A percentile compares a stretch with the other conserved stretches of the same genome.
Evolutionary conservation across 345 rosid species (phyloP).

Genomic region (Hypericum perforatum): DNA sequence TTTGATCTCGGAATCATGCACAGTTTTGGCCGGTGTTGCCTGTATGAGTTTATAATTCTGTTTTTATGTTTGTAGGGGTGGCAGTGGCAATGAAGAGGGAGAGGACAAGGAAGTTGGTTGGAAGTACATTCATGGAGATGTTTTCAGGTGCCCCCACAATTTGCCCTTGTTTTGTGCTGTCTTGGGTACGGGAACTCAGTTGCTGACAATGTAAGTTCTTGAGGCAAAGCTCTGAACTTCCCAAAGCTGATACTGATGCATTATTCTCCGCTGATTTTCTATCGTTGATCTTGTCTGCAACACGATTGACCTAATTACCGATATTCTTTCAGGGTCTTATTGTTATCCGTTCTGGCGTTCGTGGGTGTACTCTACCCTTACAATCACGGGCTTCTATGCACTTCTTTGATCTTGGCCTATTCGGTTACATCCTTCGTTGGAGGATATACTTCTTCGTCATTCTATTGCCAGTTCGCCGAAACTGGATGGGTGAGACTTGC

Average conservation of each 20-base stretch:
- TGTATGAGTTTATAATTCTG: conserved; percentile 8
- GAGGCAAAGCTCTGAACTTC: not conserved
- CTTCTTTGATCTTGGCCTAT: conserved; percentile 45
- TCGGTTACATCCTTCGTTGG: conserved; percentile 58
- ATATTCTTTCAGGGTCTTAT: conserved; percentile 36
- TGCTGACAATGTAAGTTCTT: conserved; percentile 53
- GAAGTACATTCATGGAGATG: conserved; percentile 74
- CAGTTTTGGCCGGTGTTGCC: not conserved
- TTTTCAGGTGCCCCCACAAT: conserved; percentile 52
- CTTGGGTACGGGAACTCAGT: conserved; percentile 71
- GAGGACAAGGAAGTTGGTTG: conserved; percentile 69
- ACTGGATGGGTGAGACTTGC: conserved; percentile 51
- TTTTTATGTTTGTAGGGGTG: conserved; percentile 27
- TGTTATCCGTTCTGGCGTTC: conserved; percentile 46
- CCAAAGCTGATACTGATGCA: no score
- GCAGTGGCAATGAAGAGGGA: conserved; percentile 51
- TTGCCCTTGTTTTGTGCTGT: conserved; percentile 60
- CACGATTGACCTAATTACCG: conserved; percentile 2
- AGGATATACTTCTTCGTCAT: conserved; percentile 63
- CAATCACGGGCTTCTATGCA: conserved; percentile 49
- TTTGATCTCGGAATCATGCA: not conserved
- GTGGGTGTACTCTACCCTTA: conserved; percentile 65
- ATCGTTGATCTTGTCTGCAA: no score
- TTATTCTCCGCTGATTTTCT: no score
- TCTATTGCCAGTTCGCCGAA: conserved; percentile 50